Base-by-base conservation (phyloP, 306 rosid genomes). In the Cicer bijugum region DNA sequence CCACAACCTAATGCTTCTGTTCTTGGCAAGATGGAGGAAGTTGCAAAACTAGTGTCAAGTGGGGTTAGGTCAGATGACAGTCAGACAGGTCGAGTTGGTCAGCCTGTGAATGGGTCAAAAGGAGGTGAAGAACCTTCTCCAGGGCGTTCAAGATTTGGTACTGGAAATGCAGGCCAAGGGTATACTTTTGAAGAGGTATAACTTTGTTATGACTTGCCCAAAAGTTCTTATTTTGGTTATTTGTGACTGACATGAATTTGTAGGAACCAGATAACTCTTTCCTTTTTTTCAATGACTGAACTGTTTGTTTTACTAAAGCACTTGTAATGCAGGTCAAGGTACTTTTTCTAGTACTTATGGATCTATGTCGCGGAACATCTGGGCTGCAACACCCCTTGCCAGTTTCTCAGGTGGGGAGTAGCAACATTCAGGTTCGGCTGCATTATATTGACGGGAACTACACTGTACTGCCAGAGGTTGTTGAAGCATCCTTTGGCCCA, bases 81-180 rank as follows among this genome's bases (percentile, higher is more conserved):
- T n/a, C n/a, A n/a, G n/a, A n/a, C n/a, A n/a, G n/a, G n/a, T n/a
- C n/a, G n/a, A n/a, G n/a, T n/a, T n/a, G n/a, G n/a, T n/a, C n/a
- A n/a, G n/a, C n/a, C n/a, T n/a, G n/a, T n/a, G n/a, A n/a, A n/a
- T n/a, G n/a, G n/a, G n/a, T n/a, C n/a, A n/a, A n/a, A n/a, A n/a
- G n/a, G n/a, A n/a, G n/a, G n/a, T n/a, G n/a, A n/a, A n/a, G n/a
- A n/a, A 78, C 98, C 98, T 46, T 47, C 86, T 63, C 81, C 84
- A 56, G 92, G 82, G 60, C 86, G 92, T 79, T 82, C 88, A 48
- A 85, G 98, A 84, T n/a, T 88, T 8, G 98, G 98, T 69, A 72
- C 83, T 84, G 98, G 98, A 71, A 94, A 94, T 87, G 97, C 96
- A 67, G 98, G 97, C 62, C 98, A 88, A 84, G 97, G 98, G 82